These are phyloP conservation scores for Auriscalpium vulgare DNA, from an alignment of 768 basidiomycete species.

Conservation along the genomic window DNA sequence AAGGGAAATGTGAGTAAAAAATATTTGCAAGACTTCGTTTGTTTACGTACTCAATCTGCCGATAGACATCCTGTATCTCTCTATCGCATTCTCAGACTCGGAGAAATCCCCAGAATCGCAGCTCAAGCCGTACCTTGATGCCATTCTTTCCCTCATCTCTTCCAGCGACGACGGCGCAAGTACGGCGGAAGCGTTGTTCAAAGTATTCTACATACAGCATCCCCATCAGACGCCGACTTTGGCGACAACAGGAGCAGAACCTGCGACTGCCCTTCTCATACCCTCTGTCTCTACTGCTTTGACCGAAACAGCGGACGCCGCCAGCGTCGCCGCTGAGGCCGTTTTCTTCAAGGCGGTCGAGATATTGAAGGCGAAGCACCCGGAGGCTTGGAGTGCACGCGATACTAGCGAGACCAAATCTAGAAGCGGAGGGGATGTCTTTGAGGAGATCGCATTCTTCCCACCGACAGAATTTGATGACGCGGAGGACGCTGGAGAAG, in stretches of 20 bases:
- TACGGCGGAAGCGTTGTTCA: slow-evolving; percentile 6
- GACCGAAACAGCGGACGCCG: slow-evolving; percentile 9
- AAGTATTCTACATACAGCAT: slow-evolving; percentile 7
- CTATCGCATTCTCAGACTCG: slow-evolving; percentile 5
- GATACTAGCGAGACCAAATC: not conserved
- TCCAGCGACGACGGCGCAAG: not conserved
- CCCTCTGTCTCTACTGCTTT: slow-evolving; percentile 2
- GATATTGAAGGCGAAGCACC: slow-evolving; percentile 4
- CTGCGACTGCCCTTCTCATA: slow-evolving; percentile 1
- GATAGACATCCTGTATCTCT: slow-evolving; percentile 14
- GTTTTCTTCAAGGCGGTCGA: slow-evolving; percentile 12
- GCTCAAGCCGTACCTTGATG: slow-evolving; percentile 23
- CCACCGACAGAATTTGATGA: slow-evolving; percentile 4
- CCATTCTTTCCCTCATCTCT: slow-evolving; percentile 8
- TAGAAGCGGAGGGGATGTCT: slow-evolving; percentile 7
- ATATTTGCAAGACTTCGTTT: not conserved
- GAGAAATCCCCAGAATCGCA: slow-evolving; percentile 10
- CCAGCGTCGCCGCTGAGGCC: slow-evolving; percentile 9
- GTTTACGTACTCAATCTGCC: not conserved
- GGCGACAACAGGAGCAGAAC: not conserved
- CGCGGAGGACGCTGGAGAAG: slow-evolving; percentile 6
- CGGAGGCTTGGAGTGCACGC: slow-evolving; percentile 1
- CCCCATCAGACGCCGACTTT: not conserved
- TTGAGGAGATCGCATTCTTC: slow-evolving; percentile 14
- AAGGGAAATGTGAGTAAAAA: slow-evolving; percentile 54